phyloP scores from a whole-genome alignment of 139 green algal species.

The Limnomonas spitsbergensis region DNA sequence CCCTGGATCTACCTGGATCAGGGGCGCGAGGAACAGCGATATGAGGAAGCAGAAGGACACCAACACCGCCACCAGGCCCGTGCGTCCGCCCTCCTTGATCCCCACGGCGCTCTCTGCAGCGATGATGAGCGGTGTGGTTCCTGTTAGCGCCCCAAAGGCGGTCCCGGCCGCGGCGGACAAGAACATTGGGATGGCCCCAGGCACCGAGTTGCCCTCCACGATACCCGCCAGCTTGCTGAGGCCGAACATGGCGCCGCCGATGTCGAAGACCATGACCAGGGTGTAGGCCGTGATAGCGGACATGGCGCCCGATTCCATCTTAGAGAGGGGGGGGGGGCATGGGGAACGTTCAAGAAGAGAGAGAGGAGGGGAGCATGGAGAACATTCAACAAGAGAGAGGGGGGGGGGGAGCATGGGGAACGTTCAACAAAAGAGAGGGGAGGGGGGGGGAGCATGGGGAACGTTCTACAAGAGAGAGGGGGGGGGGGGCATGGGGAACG shows the following conservation, averaged over 20 bases:
- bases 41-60: constrained; percentile 39
- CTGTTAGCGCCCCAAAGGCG: constrained; percentile 22
- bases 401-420: no score
- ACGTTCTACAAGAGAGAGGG: no score
- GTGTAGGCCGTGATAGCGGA: constrained; percentile 6
- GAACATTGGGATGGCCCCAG: constrained; percentile 32
- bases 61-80: constrained; percentile 40
- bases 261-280: constrained; percentile 57
- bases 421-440: no score
- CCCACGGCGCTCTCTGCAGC: constrained; percentile 48
- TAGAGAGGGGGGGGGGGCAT: neutral
- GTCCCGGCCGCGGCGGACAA: constrained; percentile 20
- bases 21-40: constrained; percentile 41
- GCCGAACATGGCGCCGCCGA: constrained; percentile 47
- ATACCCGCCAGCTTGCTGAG: constrained; percentile 36
- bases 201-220: constrained; percentile 24
- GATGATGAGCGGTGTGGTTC: constrained; percentile 51
- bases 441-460: no score
- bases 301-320: neutral
- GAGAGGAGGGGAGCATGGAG: neutral
- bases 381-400: no score
- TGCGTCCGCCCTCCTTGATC: constrained; percentile 54
- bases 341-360: neutral
- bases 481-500: no score
- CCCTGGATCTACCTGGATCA: constrained; percentile 26